Percentiles rank a stretch among this genome's conserved stretches.
Conservation (phyloP, 2,329 filamentous ascomycete genomes). For the Plectosphaerella plurivora region DNA sequence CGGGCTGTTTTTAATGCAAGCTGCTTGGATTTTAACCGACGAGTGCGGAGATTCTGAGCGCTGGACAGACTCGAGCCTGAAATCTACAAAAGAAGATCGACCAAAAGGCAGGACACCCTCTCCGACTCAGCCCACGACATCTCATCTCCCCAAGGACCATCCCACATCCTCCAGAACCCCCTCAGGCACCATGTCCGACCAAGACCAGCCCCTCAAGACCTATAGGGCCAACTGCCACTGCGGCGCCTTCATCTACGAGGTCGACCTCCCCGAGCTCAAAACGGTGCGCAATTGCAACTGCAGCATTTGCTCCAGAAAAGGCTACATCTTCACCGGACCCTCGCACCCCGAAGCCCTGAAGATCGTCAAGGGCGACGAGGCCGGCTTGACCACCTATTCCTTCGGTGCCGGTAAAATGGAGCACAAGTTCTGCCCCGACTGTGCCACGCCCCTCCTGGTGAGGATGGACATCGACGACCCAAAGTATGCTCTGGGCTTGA, state of each 20-base stretch:
- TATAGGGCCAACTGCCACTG: slow-evolving; percentile 58
- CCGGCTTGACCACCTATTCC: slow-evolving; percentile 35
- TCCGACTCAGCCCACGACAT: background rate
- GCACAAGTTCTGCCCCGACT: slow-evolving; percentile 50
- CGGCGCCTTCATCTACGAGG: slow-evolving; percentile 46
- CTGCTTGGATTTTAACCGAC: too few relatives aligned
- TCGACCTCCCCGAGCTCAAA: slow-evolving; percentile 52
- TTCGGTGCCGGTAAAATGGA: slow-evolving; percentile 31
- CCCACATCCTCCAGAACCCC: background rate
- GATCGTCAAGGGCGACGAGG: slow-evolving; percentile 41
- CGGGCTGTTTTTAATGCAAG: too few relatives aligned
- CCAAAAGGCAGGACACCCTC: too few relatives aligned
- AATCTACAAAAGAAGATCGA: too few relatives aligned
- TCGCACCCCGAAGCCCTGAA: slow-evolving; percentile 25
- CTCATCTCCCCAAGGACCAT: background rate
- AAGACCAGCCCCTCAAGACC: slow-evolving; percentile 21
- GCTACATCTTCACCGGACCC: slow-evolving; percentile 32
- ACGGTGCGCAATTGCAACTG: slow-evolving; percentile 58
- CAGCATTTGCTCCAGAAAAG: slow-evolving; percentile 56
- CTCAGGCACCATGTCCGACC: background rate
- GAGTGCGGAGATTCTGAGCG: too few relatives aligned
- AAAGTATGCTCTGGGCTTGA: background rate
- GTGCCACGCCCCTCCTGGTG: slow-evolving; percentile 38
- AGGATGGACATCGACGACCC: slow-evolving; percentile 7
- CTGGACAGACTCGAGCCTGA: too few relatives aligned